Percentiles rank a stretch among this genome's conserved stretches.
These are phyloP conservation scores for Cadophora luteo-olivacea DNA, from an alignment of 2,329 filamentous ascomycete species.

Conservation along the genomic window DNA sequence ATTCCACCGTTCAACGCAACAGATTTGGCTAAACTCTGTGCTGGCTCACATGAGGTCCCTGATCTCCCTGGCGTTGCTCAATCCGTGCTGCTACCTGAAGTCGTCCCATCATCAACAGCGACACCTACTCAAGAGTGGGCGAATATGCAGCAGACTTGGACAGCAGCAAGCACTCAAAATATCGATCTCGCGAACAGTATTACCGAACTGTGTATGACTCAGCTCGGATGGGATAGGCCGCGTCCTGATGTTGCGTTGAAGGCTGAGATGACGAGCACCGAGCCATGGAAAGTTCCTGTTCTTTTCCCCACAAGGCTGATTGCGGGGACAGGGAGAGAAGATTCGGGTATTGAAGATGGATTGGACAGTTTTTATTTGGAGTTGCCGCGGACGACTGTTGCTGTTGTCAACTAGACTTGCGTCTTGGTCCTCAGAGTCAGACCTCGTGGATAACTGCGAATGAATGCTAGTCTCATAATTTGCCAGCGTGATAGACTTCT, in stretches of 20 bases:
- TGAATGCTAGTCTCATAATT: not conserved
- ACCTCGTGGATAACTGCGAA: not conserved
- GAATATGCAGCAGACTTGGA: not conserved
- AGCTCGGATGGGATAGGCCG: not conserved
- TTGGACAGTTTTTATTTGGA: conserved; percentile 21
- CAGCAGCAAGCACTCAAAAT: not conserved
- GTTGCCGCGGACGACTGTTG: conserved; percentile 15
- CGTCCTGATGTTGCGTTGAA: conserved; percentile 57
- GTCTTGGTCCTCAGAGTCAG: not conserved
- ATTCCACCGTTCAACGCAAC: conserved; percentile 12
- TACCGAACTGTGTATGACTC: conserved; percentile 53
- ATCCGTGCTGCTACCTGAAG: not conserved
- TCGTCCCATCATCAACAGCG: not conserved
- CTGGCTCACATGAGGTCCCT: not conserved
- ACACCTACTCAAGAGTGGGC: not conserved
- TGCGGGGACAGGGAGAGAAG: not conserved
- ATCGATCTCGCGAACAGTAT: conserved; percentile 1
- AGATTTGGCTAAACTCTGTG: not conserved
- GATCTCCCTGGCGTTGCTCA: not conserved
- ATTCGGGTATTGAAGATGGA: not conserved
- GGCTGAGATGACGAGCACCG: conserved; percentile 80
- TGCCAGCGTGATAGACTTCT: not conserved
- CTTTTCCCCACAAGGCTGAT: conserved; percentile 4
- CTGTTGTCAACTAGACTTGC: not conserved
- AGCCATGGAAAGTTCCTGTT: conserved; percentile 10